These are phyloP conservation scores for Fragaria ananassa DNA, from an alignment of 306 rosid genomes.

Conservation along the genomic window DNA sequence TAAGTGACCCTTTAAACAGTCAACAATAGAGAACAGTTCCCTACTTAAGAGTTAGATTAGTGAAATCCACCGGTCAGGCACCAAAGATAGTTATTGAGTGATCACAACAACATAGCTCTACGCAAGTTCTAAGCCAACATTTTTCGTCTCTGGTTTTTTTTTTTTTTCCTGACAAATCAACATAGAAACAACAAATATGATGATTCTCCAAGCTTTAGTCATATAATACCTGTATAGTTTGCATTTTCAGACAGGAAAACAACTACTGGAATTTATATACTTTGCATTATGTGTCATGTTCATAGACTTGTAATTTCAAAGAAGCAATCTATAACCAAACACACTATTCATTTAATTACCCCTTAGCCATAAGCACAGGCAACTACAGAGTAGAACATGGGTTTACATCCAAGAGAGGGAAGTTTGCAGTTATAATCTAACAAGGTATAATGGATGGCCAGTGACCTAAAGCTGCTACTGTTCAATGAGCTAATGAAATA, in stretches of 20 bases:
- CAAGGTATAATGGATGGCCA: background rate
- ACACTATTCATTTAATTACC: background rate
- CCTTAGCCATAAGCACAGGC: slow-evolving; percentile 2
- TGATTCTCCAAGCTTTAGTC: background rate
- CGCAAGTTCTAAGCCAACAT: background rate
- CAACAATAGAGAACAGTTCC: background rate
- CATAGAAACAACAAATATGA: background rate
- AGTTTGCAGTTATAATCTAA: background rate
- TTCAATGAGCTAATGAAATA: background rate
- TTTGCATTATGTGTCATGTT: background rate
- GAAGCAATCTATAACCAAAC: background rate
- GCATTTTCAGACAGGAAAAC: background rate
- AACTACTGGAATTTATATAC: background rate
- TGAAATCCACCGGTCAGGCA: background rate
- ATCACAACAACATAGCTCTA: background rate
- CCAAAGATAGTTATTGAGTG: background rate
- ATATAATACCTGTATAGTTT: background rate
- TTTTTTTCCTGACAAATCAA: background rate
- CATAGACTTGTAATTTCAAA: background rate
- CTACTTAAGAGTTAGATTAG: background rate
- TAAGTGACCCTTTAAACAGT: background rate
- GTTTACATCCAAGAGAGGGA: background rate
- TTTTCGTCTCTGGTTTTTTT: too few relatives aligned
- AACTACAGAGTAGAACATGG: background rate
- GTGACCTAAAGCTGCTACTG: background rate